These are phyloP conservation scores for Talaromyces sp. DNA, from an alignment of 2,329 filamentous ascomycete genomes.

Conservation along the genomic window DNA sequence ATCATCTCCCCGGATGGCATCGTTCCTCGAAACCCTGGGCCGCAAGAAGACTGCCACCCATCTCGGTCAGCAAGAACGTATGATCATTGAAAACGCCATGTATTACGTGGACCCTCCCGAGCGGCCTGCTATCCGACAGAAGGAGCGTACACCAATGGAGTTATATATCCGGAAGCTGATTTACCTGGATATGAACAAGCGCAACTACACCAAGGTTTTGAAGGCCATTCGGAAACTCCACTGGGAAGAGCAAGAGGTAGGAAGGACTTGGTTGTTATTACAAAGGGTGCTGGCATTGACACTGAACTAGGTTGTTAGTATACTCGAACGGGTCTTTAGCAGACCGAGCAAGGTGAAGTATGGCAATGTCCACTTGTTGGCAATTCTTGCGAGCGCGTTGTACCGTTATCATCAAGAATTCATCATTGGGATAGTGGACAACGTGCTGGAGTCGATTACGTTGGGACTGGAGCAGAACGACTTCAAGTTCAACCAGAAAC, in stretches of 20 bases:
- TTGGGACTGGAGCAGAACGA: slow-evolving; percentile 92
- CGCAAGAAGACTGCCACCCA: slow-evolving; percentile 95
- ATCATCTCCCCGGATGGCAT: slow-evolving; percentile 86
- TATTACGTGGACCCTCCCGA: slow-evolving; percentile 97
- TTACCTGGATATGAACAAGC: slow-evolving; percentile 89
- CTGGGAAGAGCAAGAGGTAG: slow-evolving; percentile 87
- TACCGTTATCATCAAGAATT: slow-evolving; percentile 92
- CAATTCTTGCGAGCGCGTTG: slow-evolving; percentile 80
- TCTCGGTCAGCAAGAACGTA: slow-evolving; percentile 89
- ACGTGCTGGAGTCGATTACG: slow-evolving; percentile 79
- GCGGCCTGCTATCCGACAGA: slow-evolving; percentile 89
- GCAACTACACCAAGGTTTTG: slow-evolving; percentile 87
- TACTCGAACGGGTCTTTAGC: slow-evolving; percentile 86
- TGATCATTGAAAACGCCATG: slow-evolving; percentile 96
- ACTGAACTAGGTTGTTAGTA: slow-evolving; percentile 58
- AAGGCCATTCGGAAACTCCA: slow-evolving; percentile 94
- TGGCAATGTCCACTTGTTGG: slow-evolving; percentile 89
- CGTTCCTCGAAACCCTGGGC: slow-evolving; percentile 89
- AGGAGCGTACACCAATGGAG: slow-evolving; percentile 90
- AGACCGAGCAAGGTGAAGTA: slow-evolving; percentile 98
- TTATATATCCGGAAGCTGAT: slow-evolving; percentile 89
- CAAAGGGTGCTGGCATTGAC: slow-evolving; percentile 1
- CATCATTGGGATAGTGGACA: slow-evolving; percentile 85
- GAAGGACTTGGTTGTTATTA: neutral
- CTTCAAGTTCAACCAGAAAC: slow-evolving; percentile 93